These are phyloP conservation scores for Coniella vitis DNA, from an alignment of 2,329 filamentous ascomycete genomes.

Conservation along the genomic window DNA sequence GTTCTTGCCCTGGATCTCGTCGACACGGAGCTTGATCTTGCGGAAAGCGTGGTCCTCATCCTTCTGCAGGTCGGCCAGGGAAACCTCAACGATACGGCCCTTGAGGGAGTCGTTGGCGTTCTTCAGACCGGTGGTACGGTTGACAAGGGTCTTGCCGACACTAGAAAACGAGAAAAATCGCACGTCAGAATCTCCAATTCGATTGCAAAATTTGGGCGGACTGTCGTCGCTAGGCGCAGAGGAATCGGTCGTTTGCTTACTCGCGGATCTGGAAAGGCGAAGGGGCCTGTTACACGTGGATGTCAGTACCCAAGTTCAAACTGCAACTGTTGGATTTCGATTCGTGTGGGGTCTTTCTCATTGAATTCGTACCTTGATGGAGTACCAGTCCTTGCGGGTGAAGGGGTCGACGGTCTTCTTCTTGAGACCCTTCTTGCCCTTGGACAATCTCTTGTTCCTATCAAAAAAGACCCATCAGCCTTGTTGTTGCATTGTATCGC, in stretches of 20 bases:
- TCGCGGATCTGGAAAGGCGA: conserved; percentile 94
- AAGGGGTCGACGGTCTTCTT: conserved; percentile 98
- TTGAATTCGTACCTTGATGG: conserved; percentile 67
- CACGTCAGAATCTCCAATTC: conserved; percentile 6
- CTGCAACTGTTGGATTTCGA: not conserved
- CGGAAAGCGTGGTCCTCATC: conserved; percentile 99
- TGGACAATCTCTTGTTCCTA: conserved; percentile 99
- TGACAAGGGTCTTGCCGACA: conserved; percentile 99
- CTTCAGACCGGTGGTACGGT: conserved; percentile 99
- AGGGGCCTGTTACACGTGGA: conserved; percentile 57
- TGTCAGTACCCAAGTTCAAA: conserved; percentile 19
- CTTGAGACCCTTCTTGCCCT: conserved; percentile 99
- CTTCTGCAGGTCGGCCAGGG: conserved; percentile 97
- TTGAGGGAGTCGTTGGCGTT: conserved; percentile 99
- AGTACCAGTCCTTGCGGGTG: conserved; percentile 98
- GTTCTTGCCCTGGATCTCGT: conserved; percentile 99
- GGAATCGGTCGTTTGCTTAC: conserved; percentile 52
- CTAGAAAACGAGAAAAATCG: conserved; percentile 40
- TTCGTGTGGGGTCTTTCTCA: not conserved
- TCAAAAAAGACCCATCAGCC: conserved; percentile 20
- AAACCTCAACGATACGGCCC: conserved; percentile 98
- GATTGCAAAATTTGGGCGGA: not conserved
- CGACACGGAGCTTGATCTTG: conserved; percentile 97
- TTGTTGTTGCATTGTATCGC: not conserved
- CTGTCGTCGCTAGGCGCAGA: conserved; percentile 5